Evolutionary conservation across 352 stramenopile genomes (phyloP).

Genomic region (Globisporangium rhizosaccharum): DNA sequence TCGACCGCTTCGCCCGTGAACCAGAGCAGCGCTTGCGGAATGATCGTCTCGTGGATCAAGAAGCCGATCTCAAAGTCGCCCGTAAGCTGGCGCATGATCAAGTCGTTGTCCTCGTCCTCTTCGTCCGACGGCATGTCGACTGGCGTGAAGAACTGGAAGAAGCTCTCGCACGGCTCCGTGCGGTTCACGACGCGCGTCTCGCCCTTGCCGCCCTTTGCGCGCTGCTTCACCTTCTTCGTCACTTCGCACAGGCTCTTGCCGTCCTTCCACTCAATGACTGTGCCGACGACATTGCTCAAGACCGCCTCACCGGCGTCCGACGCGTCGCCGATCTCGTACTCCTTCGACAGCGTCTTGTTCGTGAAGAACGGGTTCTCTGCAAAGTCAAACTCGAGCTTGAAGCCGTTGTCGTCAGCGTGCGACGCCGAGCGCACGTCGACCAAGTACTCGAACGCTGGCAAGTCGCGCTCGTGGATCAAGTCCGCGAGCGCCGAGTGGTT

Average conservation of each 20-base stretch:
- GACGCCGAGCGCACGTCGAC: constrained; percentile 69
- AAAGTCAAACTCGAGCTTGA: constrained; percentile 84
- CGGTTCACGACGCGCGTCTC: constrained; percentile 72
- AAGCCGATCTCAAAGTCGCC: constrained; percentile 85
- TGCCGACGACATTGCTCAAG: constrained; percentile 70
- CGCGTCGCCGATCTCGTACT: constrained; percentile 85
- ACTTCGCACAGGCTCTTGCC: constrained; percentile 81
- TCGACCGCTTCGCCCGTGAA: constrained; percentile 81
- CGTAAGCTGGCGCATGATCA: constrained; percentile 83
- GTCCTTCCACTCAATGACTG: constrained; percentile 77
- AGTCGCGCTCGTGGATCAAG: constrained; percentile 75
- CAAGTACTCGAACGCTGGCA: constrained; percentile 75
- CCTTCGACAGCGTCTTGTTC: constrained; percentile 76
- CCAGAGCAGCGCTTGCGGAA: constrained; percentile 82
- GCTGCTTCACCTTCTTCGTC: constrained; percentile 86
- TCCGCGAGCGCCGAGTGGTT: constrained; percentile 80
- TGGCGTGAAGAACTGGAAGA: constrained; percentile 85
- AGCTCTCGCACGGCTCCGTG: constrained; percentile 80
- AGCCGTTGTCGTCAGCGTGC: constrained; percentile 79
- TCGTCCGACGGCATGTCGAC: constrained; percentile 85
- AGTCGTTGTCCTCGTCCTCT: constrained; percentile 78
- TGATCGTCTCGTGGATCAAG: constrained; percentile 85
- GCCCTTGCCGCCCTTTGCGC: constrained; percentile 69
- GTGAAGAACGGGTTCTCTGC: constrained; percentile 71
- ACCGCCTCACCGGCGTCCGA: constrained; percentile 74